These are phyloP conservation scores for Kingdonia uniflora DNA, from an alignment of 164 flowering plant genomes.

Conservation along the genomic window DNA sequence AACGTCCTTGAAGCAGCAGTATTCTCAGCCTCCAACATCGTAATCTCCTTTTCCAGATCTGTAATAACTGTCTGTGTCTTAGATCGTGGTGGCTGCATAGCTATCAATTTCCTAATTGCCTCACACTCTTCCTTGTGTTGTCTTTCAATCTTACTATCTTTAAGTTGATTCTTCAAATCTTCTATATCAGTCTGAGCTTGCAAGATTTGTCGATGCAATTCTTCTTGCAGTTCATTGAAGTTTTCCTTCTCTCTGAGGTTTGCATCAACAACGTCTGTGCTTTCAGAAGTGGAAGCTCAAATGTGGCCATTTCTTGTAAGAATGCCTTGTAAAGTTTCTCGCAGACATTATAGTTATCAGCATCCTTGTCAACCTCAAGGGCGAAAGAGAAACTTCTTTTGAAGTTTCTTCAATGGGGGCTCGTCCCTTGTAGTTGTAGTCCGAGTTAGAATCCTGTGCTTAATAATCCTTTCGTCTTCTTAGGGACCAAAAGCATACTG, in stretches of 20 bases:
- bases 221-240: slow-evolving; percentile 68
- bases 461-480: slow-evolving; percentile 80
- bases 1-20: slow-evolving; percentile 72
- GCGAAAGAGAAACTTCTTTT: slow-evolving; percentile 88
- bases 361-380: slow-evolving; percentile 66
- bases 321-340: slow-evolving; percentile 66
- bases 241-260: too few relatives aligned
- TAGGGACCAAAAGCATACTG: slow-evolving; percentile 78
- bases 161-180: slow-evolving; percentile 71
- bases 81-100: slow-evolving; percentile 72
- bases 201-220: slow-evolving; percentile 50
- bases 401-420: slow-evolving; percentile 93
- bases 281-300: slow-evolving; percentile 93
- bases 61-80: slow-evolving; percentile 57
- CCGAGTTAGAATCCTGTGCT: slow-evolving; percentile 90
- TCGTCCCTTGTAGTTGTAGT: slow-evolving; percentile 97
- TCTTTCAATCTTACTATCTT: slow-evolving; percentile 84
- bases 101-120: slow-evolving; percentile 66
- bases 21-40: slow-evolving; percentile 69
- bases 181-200: slow-evolving; percentile 78
- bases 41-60: slow-evolving; percentile 76
- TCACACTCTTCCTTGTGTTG: slow-evolving; percentile 97
- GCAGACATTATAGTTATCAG: slow-evolving; percentile 56
- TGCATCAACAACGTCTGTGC: slow-evolving; percentile 74
- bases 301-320: slow-evolving; percentile 78